These are phyloP conservation scores for Elsinoe batatas DNA, from an alignment of 2,329 filamentous ascomycete genomes.

Conservation along the genomic window DNA sequence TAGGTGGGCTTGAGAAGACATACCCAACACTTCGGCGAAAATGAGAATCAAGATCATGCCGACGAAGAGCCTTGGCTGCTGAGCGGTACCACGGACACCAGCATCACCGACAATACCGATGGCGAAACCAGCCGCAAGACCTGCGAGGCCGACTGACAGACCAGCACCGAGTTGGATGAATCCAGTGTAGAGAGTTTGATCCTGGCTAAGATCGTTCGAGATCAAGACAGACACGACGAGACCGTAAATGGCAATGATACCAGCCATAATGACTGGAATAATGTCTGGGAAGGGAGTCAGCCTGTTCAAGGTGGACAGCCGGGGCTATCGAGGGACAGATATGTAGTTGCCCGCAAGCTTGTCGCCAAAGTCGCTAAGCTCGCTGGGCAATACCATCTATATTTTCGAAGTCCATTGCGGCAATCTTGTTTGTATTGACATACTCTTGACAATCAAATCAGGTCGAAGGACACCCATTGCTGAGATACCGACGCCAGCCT, in stretches of 20 bases:
- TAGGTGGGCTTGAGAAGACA: slow-evolving; percentile 27
- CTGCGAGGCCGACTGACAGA: slow-evolving; percentile 38
- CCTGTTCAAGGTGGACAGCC: not conserved
- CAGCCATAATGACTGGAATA: slow-evolving; percentile 99
- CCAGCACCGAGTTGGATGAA: slow-evolving; percentile 46
- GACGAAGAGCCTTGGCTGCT: slow-evolving; percentile 80
- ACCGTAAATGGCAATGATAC: slow-evolving; percentile 97
- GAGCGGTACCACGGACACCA: slow-evolving; percentile 76
- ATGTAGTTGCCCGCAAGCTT: too few relatives aligned
- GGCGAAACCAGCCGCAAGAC: slow-evolving; percentile 35
- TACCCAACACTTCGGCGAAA: slow-evolving; percentile 98
- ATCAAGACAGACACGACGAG: slow-evolving; percentile 46
- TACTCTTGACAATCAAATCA: slow-evolving; percentile 99
- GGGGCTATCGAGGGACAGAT: too few relatives aligned
- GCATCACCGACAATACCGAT: slow-evolving; percentile 60
- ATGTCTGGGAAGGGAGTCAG: slow-evolving; percentile 57
- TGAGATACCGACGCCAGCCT: slow-evolving; percentile 97
- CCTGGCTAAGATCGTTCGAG: slow-evolving; percentile 42
- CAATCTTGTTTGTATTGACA: slow-evolving; percentile 30
- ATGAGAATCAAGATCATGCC: slow-evolving; percentile 99
- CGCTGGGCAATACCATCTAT: too few relatives aligned
- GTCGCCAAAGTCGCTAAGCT: too few relatives aligned
- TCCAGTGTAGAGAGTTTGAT: slow-evolving; percentile 39
- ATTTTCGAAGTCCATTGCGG: not conserved
- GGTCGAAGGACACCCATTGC: slow-evolving; percentile 97